Base-by-base conservation (phyloP, 495 filamentous ascomycete species). In the Massariosphaeria phaeospora region DNA sequence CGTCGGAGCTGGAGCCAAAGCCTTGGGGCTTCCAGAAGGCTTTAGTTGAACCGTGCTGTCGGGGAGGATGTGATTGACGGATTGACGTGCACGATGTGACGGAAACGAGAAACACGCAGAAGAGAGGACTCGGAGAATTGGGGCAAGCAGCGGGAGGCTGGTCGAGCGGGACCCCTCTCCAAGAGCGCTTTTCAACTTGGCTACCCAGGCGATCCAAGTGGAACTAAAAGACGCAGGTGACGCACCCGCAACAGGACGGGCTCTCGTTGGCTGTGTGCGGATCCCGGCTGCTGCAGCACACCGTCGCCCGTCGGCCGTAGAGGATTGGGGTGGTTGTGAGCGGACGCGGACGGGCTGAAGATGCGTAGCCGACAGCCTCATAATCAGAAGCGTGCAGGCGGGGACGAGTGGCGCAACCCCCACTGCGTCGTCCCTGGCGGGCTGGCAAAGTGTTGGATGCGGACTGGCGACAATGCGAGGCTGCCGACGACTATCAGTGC, bases 241-340 rank as follows among this genome's bases (percentile, higher is more conserved):
- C 42, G 55, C 55, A 29, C 27, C 51, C 29, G 26, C 24, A 45
- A 34, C 43, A 48, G 21, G 23, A n/a, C 36, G 25, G n/a, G 35
- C 54, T 9, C 46, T 26, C 35, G 46, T 57, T 49, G 54, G 54
- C 54, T 30, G 36, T 26, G 13, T 15, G 8, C 54, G 13, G 21
- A 42, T 38, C 45, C 55, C 29, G 25, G 55, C 12, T 21, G 29
- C 48, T 59, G 48, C 56, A 54, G 41, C 41, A 53, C 27, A 18
- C 42, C n/a, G 52, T 41, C 50, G 21, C 9, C 24, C 13, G 11
- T 29, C 29, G 46, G 4, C 46, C 17, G 21, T 29, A 8, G 33
- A 33, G 8, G 30, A 39, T 23, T 44, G 40, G 17, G 23, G n/a
- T 44, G 20, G 48, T 41, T 2, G 20, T 33, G 27, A 21, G 34